phyloP scores from a whole-genome alignment of 257 asterid genomes.

The Rehmannia glutinosa region DNA sequence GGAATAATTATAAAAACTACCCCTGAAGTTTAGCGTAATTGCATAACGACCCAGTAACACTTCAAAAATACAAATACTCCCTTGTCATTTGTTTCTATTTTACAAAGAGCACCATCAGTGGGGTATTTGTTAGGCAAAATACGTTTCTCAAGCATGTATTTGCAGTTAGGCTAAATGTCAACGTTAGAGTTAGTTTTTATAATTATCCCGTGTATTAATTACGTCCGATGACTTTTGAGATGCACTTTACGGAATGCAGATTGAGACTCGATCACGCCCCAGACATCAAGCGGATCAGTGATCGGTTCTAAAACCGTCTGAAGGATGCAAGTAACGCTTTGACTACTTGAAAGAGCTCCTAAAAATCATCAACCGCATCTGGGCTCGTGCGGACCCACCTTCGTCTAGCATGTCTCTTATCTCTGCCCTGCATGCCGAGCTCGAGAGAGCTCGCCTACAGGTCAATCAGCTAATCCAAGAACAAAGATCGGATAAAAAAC shows the following conservation, averaged over 20 bases:
- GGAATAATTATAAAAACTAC: no score
- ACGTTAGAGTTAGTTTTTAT: no score
- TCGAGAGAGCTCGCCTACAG: conserved; percentile 87
- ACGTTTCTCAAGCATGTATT: no score
- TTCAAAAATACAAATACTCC: no score
- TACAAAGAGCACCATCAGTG: no score
- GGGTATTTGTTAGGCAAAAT: no score
- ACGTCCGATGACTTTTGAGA: no score
- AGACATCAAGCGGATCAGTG: conserved; percentile 47
- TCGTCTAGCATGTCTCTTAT: conserved; percentile 79
- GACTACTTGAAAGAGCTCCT: conserved; percentile 87
- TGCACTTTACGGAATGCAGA: conserved; percentile 52
- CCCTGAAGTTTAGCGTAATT: no score
- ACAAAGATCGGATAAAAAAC: conserved; percentile 46
- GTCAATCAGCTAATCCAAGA: conserved; percentile 83
- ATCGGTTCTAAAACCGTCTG: conserved; percentile 44
- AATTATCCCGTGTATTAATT: no score
- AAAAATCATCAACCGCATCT: conserved; percentile 74
- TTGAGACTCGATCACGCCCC: conserved; percentile 79
- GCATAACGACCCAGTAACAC: no score
- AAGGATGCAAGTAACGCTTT: conserved; percentile 84
- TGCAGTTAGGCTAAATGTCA: no score
- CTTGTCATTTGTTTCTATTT: no score
- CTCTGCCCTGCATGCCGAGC: conserved; percentile 93
- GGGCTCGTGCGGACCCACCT: conserved; percentile 79